Percentiles rank a stretch among this genome's conserved stretches.
Evolutionary conservation across 345 rosid genomes (phyloP).

Genomic region (Schrenkiella parvula): DNA sequence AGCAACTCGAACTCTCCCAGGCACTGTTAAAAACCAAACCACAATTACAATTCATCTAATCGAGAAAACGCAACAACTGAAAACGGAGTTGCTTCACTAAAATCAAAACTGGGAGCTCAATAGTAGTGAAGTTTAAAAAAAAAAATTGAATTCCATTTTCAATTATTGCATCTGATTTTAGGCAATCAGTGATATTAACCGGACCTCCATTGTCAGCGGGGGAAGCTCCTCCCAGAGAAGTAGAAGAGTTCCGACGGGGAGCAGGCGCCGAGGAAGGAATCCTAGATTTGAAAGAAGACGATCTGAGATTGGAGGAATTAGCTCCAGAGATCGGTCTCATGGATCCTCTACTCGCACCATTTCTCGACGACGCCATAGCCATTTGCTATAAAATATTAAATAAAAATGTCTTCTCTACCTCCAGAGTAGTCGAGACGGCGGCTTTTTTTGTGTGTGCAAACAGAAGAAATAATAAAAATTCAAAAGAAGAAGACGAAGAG

Average conservation of each 20-base stretch:
- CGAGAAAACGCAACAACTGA: background rate
- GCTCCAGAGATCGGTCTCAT: conserved; percentile 40
- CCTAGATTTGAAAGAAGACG: conserved; percentile 79
- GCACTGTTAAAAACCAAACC: conserved; percentile 38
- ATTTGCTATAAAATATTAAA: background rate
- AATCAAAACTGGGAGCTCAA: background rate
- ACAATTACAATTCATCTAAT: background rate
- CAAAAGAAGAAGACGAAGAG: background rate
- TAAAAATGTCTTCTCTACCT: background rate
- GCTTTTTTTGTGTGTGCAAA: background rate
- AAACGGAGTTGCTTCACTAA: background rate
- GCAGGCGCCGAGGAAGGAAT: conserved; percentile 43
- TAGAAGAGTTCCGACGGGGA: conserved; percentile 64
- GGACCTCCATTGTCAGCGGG: conserved; percentile 65
- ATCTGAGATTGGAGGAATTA: conserved; percentile 45
- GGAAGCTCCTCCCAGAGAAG: conserved; percentile 34
- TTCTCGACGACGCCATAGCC: conserved; percentile 64
- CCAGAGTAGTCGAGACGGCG: conserved; percentile 1
- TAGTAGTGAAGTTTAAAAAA: background rate
- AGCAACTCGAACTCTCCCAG: conserved; percentile 95
- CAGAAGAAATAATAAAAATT: background rate
- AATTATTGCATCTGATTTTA: background rate
- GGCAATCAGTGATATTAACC: background rate
- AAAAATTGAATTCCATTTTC: background rate
- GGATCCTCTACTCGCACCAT: conserved; percentile 47